Conservation (phyloP, 805 yeast species). For the Geotrichum ghanense region DNA sequence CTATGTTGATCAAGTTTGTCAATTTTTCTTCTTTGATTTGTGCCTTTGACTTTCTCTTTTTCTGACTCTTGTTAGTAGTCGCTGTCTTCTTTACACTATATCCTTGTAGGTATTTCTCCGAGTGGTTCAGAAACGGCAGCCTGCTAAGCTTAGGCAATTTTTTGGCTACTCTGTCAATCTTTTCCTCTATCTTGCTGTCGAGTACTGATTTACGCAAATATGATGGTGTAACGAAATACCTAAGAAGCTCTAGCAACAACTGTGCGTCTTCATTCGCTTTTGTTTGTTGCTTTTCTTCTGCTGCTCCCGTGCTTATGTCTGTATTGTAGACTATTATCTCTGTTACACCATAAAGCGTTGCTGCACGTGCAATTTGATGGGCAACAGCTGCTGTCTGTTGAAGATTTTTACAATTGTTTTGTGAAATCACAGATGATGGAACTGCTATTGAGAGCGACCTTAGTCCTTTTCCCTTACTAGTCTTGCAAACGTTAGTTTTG, state of each 20-base stretch:
- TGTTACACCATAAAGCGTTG: conserved; percentile 54
- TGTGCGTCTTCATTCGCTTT: conserved; percentile 14
- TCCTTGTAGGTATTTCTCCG: conserved; percentile 53
- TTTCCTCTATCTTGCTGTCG: conserved; percentile 31
- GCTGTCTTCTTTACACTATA: conserved; percentile 30
- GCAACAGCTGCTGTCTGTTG: conserved; percentile 64
- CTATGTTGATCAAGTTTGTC: conserved; percentile 72
- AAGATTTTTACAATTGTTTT: conserved; percentile 45
- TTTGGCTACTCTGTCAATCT: conserved; percentile 36
- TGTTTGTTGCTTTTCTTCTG: conserved; percentile 15
- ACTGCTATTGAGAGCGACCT: conserved; percentile 18
- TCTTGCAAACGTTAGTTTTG: too few species aligned
- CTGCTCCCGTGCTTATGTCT: too few species aligned
- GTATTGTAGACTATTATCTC: conserved; percentile 66
- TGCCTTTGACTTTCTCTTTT: conserved; percentile 32
- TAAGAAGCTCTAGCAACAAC: conserved; percentile 54
- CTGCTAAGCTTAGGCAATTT: conserved; percentile 61
- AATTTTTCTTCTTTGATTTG: conserved; percentile 39
- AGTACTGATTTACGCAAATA: conserved; percentile 60
- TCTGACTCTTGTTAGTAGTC: conserved; percentile 13
- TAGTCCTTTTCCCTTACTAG: background rate
- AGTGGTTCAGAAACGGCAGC: conserved; percentile 56
- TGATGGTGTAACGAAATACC: conserved; percentile 77
- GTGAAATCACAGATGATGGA: conserved; percentile 53
- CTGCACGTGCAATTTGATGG: conserved; percentile 70